phyloP scores from a whole-genome alignment of 192 early-diverging fungal genomes.

The Coemansia asiatica region DNA sequence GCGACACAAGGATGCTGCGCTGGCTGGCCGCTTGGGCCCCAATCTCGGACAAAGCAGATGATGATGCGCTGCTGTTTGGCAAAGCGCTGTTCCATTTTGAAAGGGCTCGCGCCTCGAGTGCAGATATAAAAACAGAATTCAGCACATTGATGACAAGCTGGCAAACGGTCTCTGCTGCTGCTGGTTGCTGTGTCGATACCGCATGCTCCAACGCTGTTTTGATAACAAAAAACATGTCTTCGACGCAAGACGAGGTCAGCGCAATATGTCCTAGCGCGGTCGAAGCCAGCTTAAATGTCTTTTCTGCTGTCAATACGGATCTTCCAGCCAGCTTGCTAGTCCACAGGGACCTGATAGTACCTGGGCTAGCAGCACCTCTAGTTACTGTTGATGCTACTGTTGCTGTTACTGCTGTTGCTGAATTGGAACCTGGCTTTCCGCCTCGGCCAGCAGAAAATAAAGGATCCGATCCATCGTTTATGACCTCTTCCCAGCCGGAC shows the following conservation, averaged over 20 bases:
- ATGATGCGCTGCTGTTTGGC: not conserved
- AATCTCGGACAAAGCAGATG: slow-evolving; percentile 11
- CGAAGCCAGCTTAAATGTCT: not conserved
- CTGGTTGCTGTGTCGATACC: slow-evolving; percentile 69
- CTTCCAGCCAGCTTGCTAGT: slow-evolving; percentile 12
- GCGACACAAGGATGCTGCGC: slow-evolving; percentile 57
- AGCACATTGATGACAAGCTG: slow-evolving; percentile 60
- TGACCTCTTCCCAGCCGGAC: slow-evolving; percentile 30
- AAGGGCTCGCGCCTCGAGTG: slow-evolving; percentile 31
- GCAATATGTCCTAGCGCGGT: slow-evolving; percentile 4
- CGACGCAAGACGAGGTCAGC: slow-evolving; percentile 66
- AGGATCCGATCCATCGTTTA: slow-evolving; percentile 8
- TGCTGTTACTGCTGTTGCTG: no score
- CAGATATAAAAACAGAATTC: slow-evolving; percentile 26
- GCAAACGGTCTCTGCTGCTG: slow-evolving; percentile 69
- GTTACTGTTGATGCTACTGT: not conserved
- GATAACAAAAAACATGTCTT: slow-evolving; percentile 92
- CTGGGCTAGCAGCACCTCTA: not conserved
- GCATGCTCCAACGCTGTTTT: slow-evolving; percentile 72
- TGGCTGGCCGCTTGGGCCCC: slow-evolving; percentile 21
- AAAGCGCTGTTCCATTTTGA: slow-evolving; percentile 17
- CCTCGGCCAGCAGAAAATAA: not conserved
- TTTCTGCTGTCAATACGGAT: not conserved
- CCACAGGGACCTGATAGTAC: not conserved
- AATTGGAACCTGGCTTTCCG: not conserved